Evolutionary conservation across 192 early-diverging fungal species (phyloP).

Genomic region (Gigaspora rosea): DNA sequence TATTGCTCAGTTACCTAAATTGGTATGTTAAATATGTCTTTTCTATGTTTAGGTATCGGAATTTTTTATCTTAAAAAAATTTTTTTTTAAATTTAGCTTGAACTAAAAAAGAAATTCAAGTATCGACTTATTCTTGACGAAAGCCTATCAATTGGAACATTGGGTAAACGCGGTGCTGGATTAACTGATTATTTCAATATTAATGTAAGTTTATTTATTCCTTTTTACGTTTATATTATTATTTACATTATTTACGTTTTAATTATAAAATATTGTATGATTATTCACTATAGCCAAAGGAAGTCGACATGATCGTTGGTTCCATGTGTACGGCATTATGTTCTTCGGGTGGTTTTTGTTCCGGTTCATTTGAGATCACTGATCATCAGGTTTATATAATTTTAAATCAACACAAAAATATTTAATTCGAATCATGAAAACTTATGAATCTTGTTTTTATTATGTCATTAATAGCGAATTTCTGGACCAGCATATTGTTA

Average conservation of each 20-base stretch:
- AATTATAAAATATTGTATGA: not conserved
- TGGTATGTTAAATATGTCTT: slow-evolving; percentile 43
- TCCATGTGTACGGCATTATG: slow-evolving; percentile 79
- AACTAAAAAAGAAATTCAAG: slow-evolving; percentile 94
- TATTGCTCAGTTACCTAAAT: slow-evolving; percentile 75
- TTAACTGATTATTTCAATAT: slow-evolving; percentile 82
- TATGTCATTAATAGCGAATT: slow-evolving; percentile 61
- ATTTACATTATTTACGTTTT: not conserved
- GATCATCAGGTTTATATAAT: slow-evolving; percentile 61
- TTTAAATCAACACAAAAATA: not conserved
- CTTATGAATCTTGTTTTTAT: not conserved
- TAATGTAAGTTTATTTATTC: slow-evolving; percentile 38
- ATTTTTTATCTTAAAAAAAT: not conserved
- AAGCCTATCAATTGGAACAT: slow-evolving; percentile 82
- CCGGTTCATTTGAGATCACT: slow-evolving; percentile 79
- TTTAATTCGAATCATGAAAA: not conserved
- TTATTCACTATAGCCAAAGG: slow-evolving; percentile 47
- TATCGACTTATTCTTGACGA: slow-evolving; percentile 96
- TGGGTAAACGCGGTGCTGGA: slow-evolving; percentile 87
- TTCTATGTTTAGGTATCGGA: not conserved
- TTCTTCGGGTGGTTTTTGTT: slow-evolving; percentile 91
- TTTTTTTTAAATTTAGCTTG: slow-evolving; percentile 50
- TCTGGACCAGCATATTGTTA: slow-evolving; percentile 89
- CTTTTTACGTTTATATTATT: not conserved
- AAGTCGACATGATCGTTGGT: slow-evolving; percentile 89